Evolutionary conservation across 2,329 filamentous ascomycete species (phyloP).

Genomic region (Aspergillus flavus): DNA sequence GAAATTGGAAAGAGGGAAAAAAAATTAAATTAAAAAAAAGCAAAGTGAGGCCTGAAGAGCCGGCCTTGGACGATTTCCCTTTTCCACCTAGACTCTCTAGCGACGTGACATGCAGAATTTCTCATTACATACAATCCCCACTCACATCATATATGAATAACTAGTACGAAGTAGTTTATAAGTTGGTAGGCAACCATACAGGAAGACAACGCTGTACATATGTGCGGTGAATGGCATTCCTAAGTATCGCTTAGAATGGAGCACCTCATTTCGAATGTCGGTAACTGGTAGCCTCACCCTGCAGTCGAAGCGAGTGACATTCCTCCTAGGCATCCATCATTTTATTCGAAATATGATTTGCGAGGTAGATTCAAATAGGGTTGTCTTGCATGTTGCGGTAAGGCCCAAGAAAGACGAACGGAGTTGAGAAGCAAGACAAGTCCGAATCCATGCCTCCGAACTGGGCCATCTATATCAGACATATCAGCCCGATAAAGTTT

Average conservation of each 20-base stretch:
- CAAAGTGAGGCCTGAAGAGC: not conserved
- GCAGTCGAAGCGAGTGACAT: not conserved
- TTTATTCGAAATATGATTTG: not conserved
- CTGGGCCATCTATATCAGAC: not conserved
- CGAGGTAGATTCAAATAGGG: not conserved
- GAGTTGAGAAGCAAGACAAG: not conserved
- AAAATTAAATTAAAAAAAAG: not conserved
- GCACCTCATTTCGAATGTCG: not conserved
- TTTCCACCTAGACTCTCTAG: not conserved
- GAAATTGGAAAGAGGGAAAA: too few relatives aligned
- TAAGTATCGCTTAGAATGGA: not conserved
- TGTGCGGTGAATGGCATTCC: not conserved
- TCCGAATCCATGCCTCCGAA: not conserved
- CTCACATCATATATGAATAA: not conserved
- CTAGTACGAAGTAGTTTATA: not conserved
- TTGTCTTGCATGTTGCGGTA: conserved; percentile 2
- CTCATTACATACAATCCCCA: not conserved
- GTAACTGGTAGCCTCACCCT: not conserved
- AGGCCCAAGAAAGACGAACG: not conserved
- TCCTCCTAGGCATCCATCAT: not conserved
- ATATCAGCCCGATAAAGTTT: not conserved
- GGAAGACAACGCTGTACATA: not conserved
- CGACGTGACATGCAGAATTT: not conserved
- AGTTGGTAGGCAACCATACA: not conserved
- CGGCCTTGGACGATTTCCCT: not conserved